Evolutionary conservation across 345 rosid species (phyloP), one percentile per base, ranked within the genome.

Genomic region (Lepidium didymum): DNA sequence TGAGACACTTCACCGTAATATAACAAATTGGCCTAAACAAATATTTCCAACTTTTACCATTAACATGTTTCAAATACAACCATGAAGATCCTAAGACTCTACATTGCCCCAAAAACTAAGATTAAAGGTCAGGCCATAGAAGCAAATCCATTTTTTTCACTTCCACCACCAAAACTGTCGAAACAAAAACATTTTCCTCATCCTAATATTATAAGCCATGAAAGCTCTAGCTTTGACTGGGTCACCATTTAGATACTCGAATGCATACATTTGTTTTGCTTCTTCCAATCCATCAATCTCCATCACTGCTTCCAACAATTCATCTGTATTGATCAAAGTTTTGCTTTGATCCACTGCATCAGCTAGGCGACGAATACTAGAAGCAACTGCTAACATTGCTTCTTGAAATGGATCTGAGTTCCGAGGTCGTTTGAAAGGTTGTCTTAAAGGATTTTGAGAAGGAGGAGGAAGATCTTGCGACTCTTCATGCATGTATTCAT

Each of bases 111-210:
- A 13, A 11, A 44, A 52, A 13, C 33, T 29, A 6, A 25, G 14
- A 7, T 12, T n/a, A 12, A 34, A 6, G 29, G 5, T 36, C 5
- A 40, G 10, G 53, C 59, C 6, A 61, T 23, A 34, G 56, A 52
- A 61, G 47, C 21, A 46, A 62, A 72, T 14, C 19, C 18, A 13
- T 34, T 7, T 12, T 13, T 2, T 19, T 90, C 82, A 86, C 76
- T 84, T 90, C 94, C 96, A 90, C 88, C 94, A 90, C 94, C 94
- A 90, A 79, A 90, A 90, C 79, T 90, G 94, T 58, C 91, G 79
- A 61, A 79, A 90, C 72, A 90, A 74, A 76, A 84, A 90, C 14
- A 82, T 56, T 73, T 82, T 90, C 75, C 94, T 77, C 96, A 90
- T 87, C 58, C 94, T 83, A 57, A 55, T 67, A 77, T 86, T 70